phyloP scores from a whole-genome alignment of 2,329 filamentous ascomycete species.

The Cladophialophora chaetospira region DNA sequence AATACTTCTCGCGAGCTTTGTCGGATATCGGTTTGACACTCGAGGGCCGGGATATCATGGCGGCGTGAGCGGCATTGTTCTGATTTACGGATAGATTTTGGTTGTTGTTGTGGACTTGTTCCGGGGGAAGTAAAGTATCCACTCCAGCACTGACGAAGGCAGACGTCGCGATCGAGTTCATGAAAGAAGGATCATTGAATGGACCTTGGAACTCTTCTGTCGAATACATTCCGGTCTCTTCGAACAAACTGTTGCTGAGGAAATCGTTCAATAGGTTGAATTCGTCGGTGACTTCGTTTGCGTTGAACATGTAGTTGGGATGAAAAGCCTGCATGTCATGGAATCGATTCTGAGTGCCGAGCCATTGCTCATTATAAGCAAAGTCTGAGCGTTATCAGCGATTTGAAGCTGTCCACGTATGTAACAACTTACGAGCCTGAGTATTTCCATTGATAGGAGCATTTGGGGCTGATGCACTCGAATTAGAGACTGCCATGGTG shows the following conservation, averaged over 20 bases:
- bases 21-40: constrained; percentile 65
- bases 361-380: constrained; percentile 78
- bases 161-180: constrained; percentile 46
- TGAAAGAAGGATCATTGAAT: constrained; percentile 60
- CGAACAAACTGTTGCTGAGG: constrained; percentile 84
- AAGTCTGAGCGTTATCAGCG: constrained; percentile 59
- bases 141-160: constrained; percentile 35
- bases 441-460: constrained; percentile 65
- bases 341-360: constrained; percentile 75
- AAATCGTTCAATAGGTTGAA: constrained; percentile 98
- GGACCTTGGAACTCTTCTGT: constrained; percentile 65
- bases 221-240: constrained; percentile 70
- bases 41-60: constrained; percentile 61
- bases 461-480: constrained; percentile 67
- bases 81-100: constrained; percentile 42
- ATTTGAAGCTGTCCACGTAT: constrained; percentile 21
- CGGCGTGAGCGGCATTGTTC: constrained; percentile 44
- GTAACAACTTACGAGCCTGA: constrained; percentile 69
- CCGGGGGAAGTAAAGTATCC: constrained; percentile 39
- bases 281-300: constrained; percentile 93
- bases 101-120: constrained; percentile 43
- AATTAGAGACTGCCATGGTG: constrained; percentile 27
- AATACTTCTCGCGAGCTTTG: constrained; percentile 77
- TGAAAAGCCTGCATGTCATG: constrained; percentile 95
- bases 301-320: constrained; percentile 90